Base-by-base conservation (phyloP, 257 asterid species). In the Cruciata laevipes region DNA sequence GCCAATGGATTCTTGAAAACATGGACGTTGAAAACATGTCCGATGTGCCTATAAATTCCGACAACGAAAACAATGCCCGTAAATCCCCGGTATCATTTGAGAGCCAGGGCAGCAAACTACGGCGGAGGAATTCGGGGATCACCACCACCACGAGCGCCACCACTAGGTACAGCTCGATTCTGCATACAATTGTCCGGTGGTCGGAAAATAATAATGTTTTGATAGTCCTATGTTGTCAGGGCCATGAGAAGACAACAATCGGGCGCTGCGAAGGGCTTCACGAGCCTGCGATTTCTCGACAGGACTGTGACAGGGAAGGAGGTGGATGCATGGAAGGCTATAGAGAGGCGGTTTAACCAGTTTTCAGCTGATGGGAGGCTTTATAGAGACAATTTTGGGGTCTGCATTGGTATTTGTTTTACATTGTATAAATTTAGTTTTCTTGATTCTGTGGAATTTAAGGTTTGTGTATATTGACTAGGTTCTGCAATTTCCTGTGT, bases 211-310 rank as follows among this genome's bases (percentile, higher is more conserved):
- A 47, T 47, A 1, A 17, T 38, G 2, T 13, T 38, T 38, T 7
- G 0, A 38, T 38, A 16, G 55, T 47, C 16, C 16, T 14, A 4
- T 47, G 55, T 7, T 47, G 20, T 8, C 55, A 47, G 55, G 55
- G 20, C n/a, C 44, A 81, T 87, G 81, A 86, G 77, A 5, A 71
- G 95, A 77, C 18, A 31, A 38, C 77, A 85, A 72, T 92, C 98
- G 0, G 83, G 90, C 12, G 96, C 88, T 0, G 71, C 73, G 7
- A 72, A 83, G 65, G 98, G 98, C 37, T 78, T 92, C 6, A 85
- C 66, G 71, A 83, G 95, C 77, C 82, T 88, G 8, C 82, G 96
- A 6, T 93, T 93, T 68, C 96, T 93, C 1, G 97, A 90, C 68
- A 70, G 91, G 66, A 77, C 89, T 0, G 73, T 63, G n/a, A 83